Evolutionary conservation across 2,329 filamentous ascomycete genomes (phyloP).

Genomic region (Fusarium floridanum): DNA sequence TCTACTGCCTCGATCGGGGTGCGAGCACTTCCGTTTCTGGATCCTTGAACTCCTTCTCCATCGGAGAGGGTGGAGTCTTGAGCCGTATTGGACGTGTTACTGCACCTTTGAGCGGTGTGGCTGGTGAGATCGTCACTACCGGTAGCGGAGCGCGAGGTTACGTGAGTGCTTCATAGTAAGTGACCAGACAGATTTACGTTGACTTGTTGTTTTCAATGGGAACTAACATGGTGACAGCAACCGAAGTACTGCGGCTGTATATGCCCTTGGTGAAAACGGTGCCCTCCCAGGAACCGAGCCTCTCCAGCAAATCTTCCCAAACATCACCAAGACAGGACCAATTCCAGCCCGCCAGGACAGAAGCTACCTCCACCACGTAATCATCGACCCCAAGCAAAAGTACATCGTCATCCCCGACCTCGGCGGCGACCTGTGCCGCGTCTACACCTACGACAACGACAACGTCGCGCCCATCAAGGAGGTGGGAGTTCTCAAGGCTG

Average conservation of each 20-base stretch:
- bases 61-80: slow-evolving; percentile 23
- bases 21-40: slow-evolving; percentile 16
- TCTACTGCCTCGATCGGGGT: slow-evolving; percentile 43
- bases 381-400: slow-evolving; percentile 39
- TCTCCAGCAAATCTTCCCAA: slow-evolving; percentile 36
- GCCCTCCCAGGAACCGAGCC: slow-evolving; percentile 28
- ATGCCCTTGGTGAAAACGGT: slow-evolving; percentile 30
- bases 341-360: slow-evolving; percentile 38
- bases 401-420: slow-evolving; percentile 41
- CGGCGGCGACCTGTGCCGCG: slow-evolving; percentile 36
- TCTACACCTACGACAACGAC: slow-evolving; percentile 40
- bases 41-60: slow-evolving; percentile 40
- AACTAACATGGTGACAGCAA: slow-evolving; percentile 18
- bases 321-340: slow-evolving; percentile 33
- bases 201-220: too few species aligned
- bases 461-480: slow-evolving; percentile 36
- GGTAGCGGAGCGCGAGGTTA: slow-evolving; percentile 31
- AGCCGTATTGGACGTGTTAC: slow-evolving; percentile 24
- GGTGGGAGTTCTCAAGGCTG: slow-evolving; percentile 27
- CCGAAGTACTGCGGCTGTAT: slow-evolving; percentile 28
- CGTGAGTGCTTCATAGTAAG: slow-evolving; percentile 42
- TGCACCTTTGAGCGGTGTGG: slow-evolving; percentile 30
- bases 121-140: slow-evolving; percentile 34
- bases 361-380: slow-evolving; percentile 43
- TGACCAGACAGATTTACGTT: neutral